These are phyloP conservation scores for Salix viminalis DNA, from an alignment of 345 rosid species.

Conservation along the genomic window DNA sequence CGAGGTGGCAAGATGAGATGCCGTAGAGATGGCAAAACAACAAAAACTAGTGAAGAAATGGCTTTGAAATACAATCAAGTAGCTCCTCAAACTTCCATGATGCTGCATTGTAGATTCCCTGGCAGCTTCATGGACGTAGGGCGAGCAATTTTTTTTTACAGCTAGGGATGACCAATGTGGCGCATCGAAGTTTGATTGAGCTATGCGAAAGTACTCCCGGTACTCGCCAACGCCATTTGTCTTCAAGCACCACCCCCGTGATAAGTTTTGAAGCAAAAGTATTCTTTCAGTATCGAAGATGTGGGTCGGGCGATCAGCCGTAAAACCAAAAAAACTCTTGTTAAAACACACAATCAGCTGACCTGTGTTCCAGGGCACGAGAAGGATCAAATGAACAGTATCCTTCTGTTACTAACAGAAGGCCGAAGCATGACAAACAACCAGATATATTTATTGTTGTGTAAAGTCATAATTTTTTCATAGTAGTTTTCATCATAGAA, in stretches of 20 bases:
- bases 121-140: conserved; percentile 46
- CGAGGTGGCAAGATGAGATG: conserved; percentile 45
- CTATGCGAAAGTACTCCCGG: not conserved
- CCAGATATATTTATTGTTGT: not conserved
- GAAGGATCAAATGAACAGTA: too few relatives aligned
- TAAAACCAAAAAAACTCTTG: not conserved
- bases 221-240: not conserved
- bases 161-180: conserved; percentile 15
- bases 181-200: conserved; percentile 8
- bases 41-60: conserved; percentile 48
- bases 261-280: too few relatives aligned
- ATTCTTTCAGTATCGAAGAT: not conserved
- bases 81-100: conserved; percentile 33
- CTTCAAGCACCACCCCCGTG: not conserved
- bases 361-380: too few relatives aligned
- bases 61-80: conserved; percentile 25
- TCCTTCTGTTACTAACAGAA: not conserved
- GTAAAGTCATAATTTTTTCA: not conserved
- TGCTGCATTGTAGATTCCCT: conserved; percentile 56
- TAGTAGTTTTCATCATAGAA: too few relatives aligned
- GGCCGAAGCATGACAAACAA: not conserved
- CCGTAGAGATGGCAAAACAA: conserved; percentile 42
- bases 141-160: conserved; percentile 69
- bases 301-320: too few relatives aligned
- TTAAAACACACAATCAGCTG: too few relatives aligned